Base-by-base conservation (phyloP, 2,329 filamentous ascomycete genomes). In the Pseudogymnoascus sp. region DNA sequence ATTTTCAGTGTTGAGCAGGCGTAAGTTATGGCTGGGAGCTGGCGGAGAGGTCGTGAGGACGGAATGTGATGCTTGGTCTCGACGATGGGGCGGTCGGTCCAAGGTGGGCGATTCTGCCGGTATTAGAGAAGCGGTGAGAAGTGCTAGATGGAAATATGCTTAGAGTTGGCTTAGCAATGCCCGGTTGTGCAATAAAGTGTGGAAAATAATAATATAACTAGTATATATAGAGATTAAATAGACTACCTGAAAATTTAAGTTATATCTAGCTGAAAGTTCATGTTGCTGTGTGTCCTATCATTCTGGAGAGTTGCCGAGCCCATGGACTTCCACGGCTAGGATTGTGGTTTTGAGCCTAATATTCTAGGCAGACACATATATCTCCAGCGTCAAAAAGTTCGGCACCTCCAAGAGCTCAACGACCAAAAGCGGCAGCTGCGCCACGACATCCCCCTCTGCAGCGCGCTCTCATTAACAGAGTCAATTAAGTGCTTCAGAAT, bases 31-130 rank as follows among this genome's bases (percentile, higher is more conserved):
- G 25, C 13, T 51, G 44, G n/a, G 44, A 31, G 25, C 44, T 51
- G 25, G 1, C 2, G 7, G 44, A 31, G 27, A 51, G n/a, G 13
- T 31, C 7, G 38, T 17, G 31, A 21, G 38, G 4, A 51, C 27
- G 12, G 33, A 2, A 51, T 4, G 13, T 51, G 27, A 51, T 51
- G 44, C 31, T 44, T 62, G 65, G 65, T 65, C 21, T 66, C 65
- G 10, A 55, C 31, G 35, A 62, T 55, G 39, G 41, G 55, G 17
- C 21, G 25, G 63, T 25, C 60, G 31, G 58, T 39, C 36, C 29
- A 12, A 29, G 15, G 12, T 15, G 5, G 44, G 58, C 58, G 36
- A 59, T 36, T 59, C 58, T 36, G 36, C 58, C 33, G 36, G 31
- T 29, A 33, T 59, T 25, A 51, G 35, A 27, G 48, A 21, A 42